A percentile compares a stretch with the other conserved stretches of the same genome.
Conservation (phyloP, 768 basidiomycete genomes). For the Xerocomus spinulosus region DNA sequence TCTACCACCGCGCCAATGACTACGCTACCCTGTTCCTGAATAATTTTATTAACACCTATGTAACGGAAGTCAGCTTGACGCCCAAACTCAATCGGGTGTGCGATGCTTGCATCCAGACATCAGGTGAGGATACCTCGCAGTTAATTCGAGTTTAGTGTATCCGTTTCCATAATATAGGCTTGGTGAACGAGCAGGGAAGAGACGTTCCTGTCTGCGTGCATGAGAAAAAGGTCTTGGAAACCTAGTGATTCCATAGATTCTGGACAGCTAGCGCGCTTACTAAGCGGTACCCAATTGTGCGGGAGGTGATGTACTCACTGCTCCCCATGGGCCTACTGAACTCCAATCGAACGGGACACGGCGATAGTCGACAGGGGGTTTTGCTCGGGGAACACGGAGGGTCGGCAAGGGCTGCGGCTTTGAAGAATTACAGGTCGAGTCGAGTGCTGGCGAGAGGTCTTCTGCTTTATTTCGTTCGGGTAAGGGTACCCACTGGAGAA, state of each 20-base stretch:
- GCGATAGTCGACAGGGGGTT: slow-evolving; percentile 16
- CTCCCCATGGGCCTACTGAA: slow-evolving; percentile 17
- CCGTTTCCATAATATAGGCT: slow-evolving; percentile 22
- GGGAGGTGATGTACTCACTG: slow-evolving; percentile 10
- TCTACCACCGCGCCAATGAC: slow-evolving; percentile 43
- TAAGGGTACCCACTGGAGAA: slow-evolving; percentile 22
- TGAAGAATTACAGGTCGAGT: neutral
- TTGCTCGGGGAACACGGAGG: slow-evolving; percentile 12
- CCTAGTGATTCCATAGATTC: slow-evolving; percentile 9
- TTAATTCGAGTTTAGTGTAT: slow-evolving; percentile 24
- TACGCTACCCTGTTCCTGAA: slow-evolving; percentile 40
- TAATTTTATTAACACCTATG: slow-evolving; percentile 49
- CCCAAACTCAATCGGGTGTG: neutral
- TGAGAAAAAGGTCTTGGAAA: slow-evolving; percentile 23
- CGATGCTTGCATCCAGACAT: slow-evolving; percentile 38
- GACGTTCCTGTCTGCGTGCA: slow-evolving; percentile 20
- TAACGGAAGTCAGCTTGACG: slow-evolving; percentile 1
- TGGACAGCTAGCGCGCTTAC: slow-evolving; percentile 8
- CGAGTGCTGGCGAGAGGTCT: slow-evolving; percentile 21
- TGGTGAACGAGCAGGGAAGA: slow-evolving; percentile 18
- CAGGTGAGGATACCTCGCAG: slow-evolving; percentile 38
- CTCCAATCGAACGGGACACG: slow-evolving; percentile 17
- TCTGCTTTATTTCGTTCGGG: slow-evolving; percentile 31
- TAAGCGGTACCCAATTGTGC: neutral
- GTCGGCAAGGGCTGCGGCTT: slow-evolving; percentile 4